These are phyloP conservation scores for Fusarium sp. DNA, from an alignment of 2,329 filamentous ascomycete genomes.

Conservation along the genomic window DNA sequence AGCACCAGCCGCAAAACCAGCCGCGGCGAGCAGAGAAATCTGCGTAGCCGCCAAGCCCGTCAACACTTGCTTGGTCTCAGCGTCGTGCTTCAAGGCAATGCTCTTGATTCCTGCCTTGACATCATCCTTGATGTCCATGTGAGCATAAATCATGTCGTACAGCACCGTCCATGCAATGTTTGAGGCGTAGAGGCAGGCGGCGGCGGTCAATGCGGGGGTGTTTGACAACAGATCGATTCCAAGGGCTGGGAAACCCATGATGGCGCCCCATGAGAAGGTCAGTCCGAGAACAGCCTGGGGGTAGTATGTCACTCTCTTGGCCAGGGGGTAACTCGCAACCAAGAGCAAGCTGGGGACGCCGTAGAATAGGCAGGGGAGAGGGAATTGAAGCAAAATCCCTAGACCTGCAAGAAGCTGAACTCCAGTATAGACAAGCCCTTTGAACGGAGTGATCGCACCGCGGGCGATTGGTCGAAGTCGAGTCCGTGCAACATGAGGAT, in stretches of 20 bases:
- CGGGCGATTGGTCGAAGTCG: conserved; percentile 84
- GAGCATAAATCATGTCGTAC: conserved; percentile 94
- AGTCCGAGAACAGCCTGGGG: conserved; percentile 86
- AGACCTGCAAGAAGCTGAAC: conserved; percentile 80
- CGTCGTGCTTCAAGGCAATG: conserved; percentile 83
- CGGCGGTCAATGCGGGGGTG: conserved; percentile 71
- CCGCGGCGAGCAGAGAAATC: conserved; percentile 75
- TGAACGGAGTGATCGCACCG: conserved; percentile 77
- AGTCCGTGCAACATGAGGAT: conserved; percentile 82
- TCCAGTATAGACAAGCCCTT: conserved; percentile 80
- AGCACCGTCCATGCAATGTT: conserved; percentile 89
- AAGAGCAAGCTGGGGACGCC: conserved; percentile 80
- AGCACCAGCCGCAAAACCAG: conserved; percentile 75
- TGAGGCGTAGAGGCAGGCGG: conserved; percentile 77
- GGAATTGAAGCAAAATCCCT: conserved; percentile 81
- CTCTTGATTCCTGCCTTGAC: conserved; percentile 89
- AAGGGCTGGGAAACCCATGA: conserved; percentile 88
- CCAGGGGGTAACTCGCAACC: conserved; percentile 82
- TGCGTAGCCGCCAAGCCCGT: conserved; percentile 77
- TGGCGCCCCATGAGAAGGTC: conserved; percentile 89
- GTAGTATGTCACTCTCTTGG: conserved; percentile 89
- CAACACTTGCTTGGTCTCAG: conserved; percentile 81
- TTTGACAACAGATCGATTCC: conserved; percentile 80
- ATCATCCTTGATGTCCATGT: conserved; percentile 91
- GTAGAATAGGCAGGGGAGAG: conserved; percentile 79